Percentiles rank a stretch among this genome's conserved stretches.
Conservation (phyloP, 225 moss, liverwort and hornwort species). For the Physcomitrellopsis africana region DNA sequence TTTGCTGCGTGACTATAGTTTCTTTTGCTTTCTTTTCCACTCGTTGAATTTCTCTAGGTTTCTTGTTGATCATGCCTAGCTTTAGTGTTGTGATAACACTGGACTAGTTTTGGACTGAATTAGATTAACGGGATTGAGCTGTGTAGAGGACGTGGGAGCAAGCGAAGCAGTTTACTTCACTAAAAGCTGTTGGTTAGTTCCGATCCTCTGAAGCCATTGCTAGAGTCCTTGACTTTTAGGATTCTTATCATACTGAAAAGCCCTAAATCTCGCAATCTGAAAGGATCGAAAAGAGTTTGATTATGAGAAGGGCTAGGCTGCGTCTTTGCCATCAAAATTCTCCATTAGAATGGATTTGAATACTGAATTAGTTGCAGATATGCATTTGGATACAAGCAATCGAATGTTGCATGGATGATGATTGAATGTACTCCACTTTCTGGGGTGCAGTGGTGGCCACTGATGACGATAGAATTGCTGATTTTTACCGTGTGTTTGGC, state of each 20-base stretch:
- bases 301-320: not conserved
- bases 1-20: not conserved
- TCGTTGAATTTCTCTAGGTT: not conserved
- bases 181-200: constrained; percentile 86
- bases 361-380: constrained; percentile 8
- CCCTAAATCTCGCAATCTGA: not conserved
- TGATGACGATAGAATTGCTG: constrained; percentile 88
- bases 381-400: constrained; percentile 24
- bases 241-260: constrained; percentile 10
- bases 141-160: constrained; percentile 98
- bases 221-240: not conserved
- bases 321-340: not conserved
- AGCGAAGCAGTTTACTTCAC: constrained; percentile 71
- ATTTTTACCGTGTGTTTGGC: constrained; percentile 84
- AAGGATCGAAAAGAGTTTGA: not conserved
- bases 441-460: constrained; percentile 87
- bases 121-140: constrained; percentile 29
- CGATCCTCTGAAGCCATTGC: not conserved
- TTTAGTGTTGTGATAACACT: constrained; percentile 24
- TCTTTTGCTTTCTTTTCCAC: not conserved
- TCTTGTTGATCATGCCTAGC: constrained; percentile 16
- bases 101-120: constrained; percentile 19
- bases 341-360: constrained; percentile 7
- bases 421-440: not conserved
- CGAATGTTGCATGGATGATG: constrained; percentile 13